Evolutionary conservation across 2,329 filamentous ascomycete genomes (phyloP).

Genomic region (Aspergillus candidus): DNA sequence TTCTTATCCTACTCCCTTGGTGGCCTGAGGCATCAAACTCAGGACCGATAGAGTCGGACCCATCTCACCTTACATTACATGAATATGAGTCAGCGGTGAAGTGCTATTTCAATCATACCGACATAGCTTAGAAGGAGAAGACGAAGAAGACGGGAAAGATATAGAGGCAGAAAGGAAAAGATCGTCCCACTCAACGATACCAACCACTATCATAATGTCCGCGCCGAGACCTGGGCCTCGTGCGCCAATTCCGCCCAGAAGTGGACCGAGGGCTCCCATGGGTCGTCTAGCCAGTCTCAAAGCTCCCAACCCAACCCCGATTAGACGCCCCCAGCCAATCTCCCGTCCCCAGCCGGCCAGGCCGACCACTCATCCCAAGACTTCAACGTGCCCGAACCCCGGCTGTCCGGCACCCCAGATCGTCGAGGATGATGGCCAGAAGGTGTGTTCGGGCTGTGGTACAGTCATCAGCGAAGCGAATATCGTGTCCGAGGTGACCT

Average conservation of each 20-base stretch:
- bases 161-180: too few species aligned
- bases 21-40: background rate
- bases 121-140: too few species aligned
- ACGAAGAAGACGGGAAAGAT: too few species aligned
- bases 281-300: constrained; percentile 38
- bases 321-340: constrained; percentile 32
- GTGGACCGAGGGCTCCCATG: constrained; percentile 23
- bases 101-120: too few species aligned
- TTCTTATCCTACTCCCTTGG: background rate
- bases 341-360: constrained; percentile 25
- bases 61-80: too few species aligned
- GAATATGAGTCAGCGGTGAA: too few species aligned
- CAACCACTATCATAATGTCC: constrained; percentile 20
- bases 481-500: constrained; percentile 86
- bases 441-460: constrained; percentile 76
- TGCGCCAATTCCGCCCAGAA: constrained; percentile 23
- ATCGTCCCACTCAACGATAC: background rate
- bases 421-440: constrained; percentile 42
- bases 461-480: constrained; percentile 76
- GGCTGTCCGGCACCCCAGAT: constrained; percentile 42
- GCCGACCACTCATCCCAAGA: constrained; percentile 34
- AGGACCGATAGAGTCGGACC: too few species aligned
- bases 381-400: constrained; percentile 40
- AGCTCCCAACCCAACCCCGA: constrained; percentile 31
- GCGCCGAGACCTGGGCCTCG: constrained; percentile 29